Evolutionary conservation across 2,329 filamentous ascomycete genomes (phyloP).

Genomic region (Chaetomium sp.): DNA sequence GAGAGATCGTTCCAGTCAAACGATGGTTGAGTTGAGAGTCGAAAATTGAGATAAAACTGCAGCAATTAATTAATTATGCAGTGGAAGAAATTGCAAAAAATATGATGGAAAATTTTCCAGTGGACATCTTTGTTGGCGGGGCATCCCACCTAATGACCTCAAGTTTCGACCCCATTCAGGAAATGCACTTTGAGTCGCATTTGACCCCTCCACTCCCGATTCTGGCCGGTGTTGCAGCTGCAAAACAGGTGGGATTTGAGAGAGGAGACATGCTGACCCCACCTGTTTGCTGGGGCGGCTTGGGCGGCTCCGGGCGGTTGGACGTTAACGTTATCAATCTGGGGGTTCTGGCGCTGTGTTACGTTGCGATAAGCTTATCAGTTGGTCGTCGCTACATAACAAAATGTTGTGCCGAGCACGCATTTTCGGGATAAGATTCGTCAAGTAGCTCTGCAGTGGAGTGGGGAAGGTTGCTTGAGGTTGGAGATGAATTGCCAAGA

Average conservation of each 20-base stretch:
- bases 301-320: background rate
- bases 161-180: too few relatives aligned
- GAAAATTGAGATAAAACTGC: background rate
- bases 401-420: too few relatives aligned
- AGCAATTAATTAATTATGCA: background rate
- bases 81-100: background rate
- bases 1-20: background rate
- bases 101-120: background rate
- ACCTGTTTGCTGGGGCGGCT: background rate
- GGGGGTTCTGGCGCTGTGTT: background rate
- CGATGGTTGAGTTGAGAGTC: background rate
- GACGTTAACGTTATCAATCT: background rate
- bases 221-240: too few relatives aligned
- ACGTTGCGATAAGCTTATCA: slow-evolving; percentile 8
- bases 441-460: too few relatives aligned
- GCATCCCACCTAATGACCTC: too few relatives aligned
- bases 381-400: too few relatives aligned
- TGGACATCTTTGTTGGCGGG: background rate
- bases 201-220: too few relatives aligned
- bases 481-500: too few relatives aligned
- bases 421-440: too few relatives aligned
- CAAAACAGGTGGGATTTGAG: too few relatives aligned
- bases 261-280: background rate
- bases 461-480: too few relatives aligned
- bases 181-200: too few relatives aligned